Conservation (phyloP, 106 monocot species). For the Acanthochlamys bracteata region DNA sequence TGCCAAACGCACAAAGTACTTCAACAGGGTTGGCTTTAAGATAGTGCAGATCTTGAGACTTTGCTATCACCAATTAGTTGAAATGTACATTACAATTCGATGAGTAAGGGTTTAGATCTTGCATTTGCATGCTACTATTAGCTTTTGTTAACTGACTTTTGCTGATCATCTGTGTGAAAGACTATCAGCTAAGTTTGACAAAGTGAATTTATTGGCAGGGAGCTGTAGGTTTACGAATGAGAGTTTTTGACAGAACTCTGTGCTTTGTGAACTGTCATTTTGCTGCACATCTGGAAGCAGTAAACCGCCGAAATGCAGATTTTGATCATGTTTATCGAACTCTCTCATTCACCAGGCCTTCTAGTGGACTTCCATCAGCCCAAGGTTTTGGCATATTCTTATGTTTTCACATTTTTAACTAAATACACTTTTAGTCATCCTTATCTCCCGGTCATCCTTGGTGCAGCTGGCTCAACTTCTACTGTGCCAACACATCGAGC, state of each 20-base stretch:
- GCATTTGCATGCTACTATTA: no score
- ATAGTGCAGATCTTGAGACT: no score
- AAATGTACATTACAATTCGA: no score
- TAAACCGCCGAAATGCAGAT: conserved; percentile 50
- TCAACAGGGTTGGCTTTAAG: no score
- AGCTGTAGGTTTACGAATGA: conserved; percentile 60
- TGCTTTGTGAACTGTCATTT: conserved; percentile 72
- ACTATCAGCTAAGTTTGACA: no score
- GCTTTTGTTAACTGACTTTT: no score
- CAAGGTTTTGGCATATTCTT: conserved; percentile 7
- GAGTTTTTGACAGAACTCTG: conserved; percentile 42
- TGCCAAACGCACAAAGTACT: no score
- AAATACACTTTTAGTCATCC: not conserved
- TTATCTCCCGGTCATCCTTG: conserved; percentile 3
- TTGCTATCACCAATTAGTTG: no score
- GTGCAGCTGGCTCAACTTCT: conserved; percentile 25
- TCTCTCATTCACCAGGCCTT: conserved; percentile 38
- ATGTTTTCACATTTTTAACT: not conserved
- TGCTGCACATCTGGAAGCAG: conserved; percentile 72
- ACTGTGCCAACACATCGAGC: conserved; percentile 34
- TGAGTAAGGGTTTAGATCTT: no score
- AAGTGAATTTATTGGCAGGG: conserved; percentile 30
- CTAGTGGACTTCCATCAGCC: conserved; percentile 9
- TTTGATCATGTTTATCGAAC: conserved; percentile 56
- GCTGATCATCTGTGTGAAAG: no score